These are phyloP conservation scores for Arachis monticola DNA, from an alignment of 331 rosid genomes.

Conservation along the genomic window DNA sequence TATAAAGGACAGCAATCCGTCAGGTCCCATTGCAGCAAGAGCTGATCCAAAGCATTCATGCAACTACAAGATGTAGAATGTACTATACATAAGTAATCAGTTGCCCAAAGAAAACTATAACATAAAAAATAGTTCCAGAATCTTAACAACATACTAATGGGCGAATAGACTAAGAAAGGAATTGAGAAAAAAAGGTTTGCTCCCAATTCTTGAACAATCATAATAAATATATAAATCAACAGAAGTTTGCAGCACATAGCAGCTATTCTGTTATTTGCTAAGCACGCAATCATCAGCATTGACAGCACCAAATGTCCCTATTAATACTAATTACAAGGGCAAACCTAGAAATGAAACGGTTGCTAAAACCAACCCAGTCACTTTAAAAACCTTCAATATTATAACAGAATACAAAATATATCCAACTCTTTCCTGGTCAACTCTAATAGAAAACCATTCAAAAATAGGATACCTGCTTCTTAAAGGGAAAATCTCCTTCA, in stretches of 20 bases:
- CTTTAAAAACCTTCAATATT: constrained; percentile 14
- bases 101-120: constrained; percentile 1
- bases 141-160: neutral
- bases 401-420: neutral
- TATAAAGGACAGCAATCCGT: constrained; percentile 66
- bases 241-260: neutral
- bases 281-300: constrained; percentile 7
- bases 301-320: constrained; percentile 15
- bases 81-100: constrained; percentile 37
- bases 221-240: neutral
- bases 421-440: constrained; percentile 2
- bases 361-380: neutral
- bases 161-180: constrained; percentile 15
- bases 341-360: neutral
- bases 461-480: constrained; percentile 72
- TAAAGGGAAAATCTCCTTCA: constrained; percentile 80
- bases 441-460: neutral
- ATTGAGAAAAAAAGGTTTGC: constrained; percentile 6
- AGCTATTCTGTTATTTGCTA: neutral
- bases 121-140: neutral
- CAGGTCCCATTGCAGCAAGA: constrained; percentile 88
- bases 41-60: constrained; percentile 91
- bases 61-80: constrained; percentile 57
- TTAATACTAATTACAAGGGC: neutral
- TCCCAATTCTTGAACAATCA: neutral